Conservation (phyloP, 768 basidiomycete species). For the Boletus fagicola region DNA sequence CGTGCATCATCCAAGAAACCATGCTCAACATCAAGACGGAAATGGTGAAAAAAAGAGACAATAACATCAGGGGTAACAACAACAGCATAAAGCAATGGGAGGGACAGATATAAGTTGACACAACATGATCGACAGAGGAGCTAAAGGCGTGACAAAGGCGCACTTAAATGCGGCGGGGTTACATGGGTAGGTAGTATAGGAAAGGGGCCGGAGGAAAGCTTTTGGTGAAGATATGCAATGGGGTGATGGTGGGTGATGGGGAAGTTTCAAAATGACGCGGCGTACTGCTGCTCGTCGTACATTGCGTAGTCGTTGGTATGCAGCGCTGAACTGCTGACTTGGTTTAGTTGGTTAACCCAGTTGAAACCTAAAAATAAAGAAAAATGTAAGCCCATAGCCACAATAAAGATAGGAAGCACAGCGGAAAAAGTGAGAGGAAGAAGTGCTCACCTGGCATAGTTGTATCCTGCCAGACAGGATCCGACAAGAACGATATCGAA, state of each 20-base stretch:
- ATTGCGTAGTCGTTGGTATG: constrained; percentile 29
- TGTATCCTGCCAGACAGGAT: constrained; percentile 57
- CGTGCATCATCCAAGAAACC: background rate
- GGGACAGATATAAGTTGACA: background rate
- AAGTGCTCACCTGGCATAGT: constrained; percentile 48
- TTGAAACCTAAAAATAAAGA: constrained; percentile 33
- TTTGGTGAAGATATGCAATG: background rate
- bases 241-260: background rate
- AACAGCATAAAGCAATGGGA: background rate
- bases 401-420: background rate
- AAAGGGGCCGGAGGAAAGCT: background rate
- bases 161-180: background rate
- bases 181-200: background rate
- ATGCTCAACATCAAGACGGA: background rate
- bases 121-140: background rate
- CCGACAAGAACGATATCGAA: constrained; percentile 56
- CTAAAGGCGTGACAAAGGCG: background rate
- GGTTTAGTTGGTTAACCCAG: constrained; percentile 36
- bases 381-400: background rate
- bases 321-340: constrained; percentile 12
- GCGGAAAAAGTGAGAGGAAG: background rate
- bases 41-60: background rate
- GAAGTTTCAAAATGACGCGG: constrained; percentile 5
- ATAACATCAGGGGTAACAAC: background rate
- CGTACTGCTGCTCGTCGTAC: constrained; percentile 24